Conservation (phyloP, 1,139 yeast species). For the Nakaseomyces uthaithaninus region DNA sequence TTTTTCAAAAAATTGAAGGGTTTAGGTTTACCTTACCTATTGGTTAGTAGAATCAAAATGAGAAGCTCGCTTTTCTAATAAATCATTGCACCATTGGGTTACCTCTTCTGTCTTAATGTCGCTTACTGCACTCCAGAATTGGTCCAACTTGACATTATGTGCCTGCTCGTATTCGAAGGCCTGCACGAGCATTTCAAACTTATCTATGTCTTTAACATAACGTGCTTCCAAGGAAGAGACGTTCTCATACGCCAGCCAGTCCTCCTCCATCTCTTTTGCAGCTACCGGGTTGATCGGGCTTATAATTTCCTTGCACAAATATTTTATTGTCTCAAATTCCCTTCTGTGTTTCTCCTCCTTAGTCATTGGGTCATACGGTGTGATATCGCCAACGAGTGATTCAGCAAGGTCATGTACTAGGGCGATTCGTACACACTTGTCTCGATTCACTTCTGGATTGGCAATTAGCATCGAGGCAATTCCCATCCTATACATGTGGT, state of each 20-base stretch:
- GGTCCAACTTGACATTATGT: slow-evolving; percentile 49
- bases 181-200: slow-evolving; percentile 86
- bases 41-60: slow-evolving; percentile 28
- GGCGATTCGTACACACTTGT: slow-evolving; percentile 74
- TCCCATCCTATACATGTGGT: slow-evolving; percentile 97
- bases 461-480: slow-evolving; percentile 70
- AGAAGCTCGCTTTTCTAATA: slow-evolving; percentile 48
- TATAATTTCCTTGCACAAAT: slow-evolving; percentile 50
- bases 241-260: slow-evolving; percentile 90
- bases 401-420: slow-evolving; percentile 93
- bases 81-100: slow-evolving; percentile 59
- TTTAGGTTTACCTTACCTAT: background rate
- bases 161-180: slow-evolving; percentile 83
- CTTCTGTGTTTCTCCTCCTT: slow-evolving; percentile 74
- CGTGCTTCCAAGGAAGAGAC: slow-evolving; percentile 75
- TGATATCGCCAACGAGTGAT: slow-evolving; percentile 86
- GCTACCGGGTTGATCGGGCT: slow-evolving; percentile 55
- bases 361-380: slow-evolving; percentile 68
- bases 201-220: slow-evolving; percentile 91
- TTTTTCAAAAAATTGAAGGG: background rate
- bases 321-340: slow-evolving; percentile 67
- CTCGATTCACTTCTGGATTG: slow-evolving; percentile 38
- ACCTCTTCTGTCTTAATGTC: slow-evolving; percentile 71
- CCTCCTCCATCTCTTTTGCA: slow-evolving; percentile 57
- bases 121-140: slow-evolving; percentile 58